Evolutionary conservation across 345 rosid genomes (phyloP).

Genomic region (Turnera subulata): DNA sequence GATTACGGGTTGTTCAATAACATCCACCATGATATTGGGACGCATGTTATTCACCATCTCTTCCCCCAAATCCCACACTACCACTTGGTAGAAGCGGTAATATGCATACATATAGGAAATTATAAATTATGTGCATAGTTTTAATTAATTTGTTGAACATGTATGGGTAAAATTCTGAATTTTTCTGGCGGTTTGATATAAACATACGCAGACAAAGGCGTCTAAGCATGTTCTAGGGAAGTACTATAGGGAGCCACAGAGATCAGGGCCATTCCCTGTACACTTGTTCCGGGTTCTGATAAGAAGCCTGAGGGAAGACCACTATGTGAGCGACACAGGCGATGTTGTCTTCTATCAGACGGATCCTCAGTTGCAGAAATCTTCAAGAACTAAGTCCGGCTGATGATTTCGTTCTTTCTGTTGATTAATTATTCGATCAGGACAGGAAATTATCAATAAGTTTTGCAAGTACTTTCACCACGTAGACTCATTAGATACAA

Average conservation of each 20-base stretch:
- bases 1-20: slow-evolving; percentile 73
- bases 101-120: no score
- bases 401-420: no score
- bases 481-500: no score
- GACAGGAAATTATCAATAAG: no score
- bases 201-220: slow-evolving; percentile 7
- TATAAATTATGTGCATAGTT: no score
- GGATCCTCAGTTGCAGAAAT: slow-evolving; percentile 28
- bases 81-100: slow-evolving; percentile 77
- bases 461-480: no score
- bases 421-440: no score
- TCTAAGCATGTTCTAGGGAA: slow-evolving; percentile 60
- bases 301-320: slow-evolving; percentile 58
- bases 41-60: slow-evolving; percentile 87
- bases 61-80: slow-evolving; percentile 96
- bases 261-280: slow-evolving; percentile 63
- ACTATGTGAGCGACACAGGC: slow-evolving; percentile 70
- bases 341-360: slow-evolving; percentile 77
- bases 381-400: neutral
- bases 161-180: no score
- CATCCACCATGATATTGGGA: slow-evolving; percentile 87
- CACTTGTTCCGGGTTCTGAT: slow-evolving; percentile 56
- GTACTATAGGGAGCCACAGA: slow-evolving; percentile 76
- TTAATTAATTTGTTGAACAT: no score
- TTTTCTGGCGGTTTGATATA: no score